These are phyloP conservation scores for Fusarium sp. DNA, from an alignment of 2,329 filamentous ascomycete species.

Conservation along the genomic window DNA sequence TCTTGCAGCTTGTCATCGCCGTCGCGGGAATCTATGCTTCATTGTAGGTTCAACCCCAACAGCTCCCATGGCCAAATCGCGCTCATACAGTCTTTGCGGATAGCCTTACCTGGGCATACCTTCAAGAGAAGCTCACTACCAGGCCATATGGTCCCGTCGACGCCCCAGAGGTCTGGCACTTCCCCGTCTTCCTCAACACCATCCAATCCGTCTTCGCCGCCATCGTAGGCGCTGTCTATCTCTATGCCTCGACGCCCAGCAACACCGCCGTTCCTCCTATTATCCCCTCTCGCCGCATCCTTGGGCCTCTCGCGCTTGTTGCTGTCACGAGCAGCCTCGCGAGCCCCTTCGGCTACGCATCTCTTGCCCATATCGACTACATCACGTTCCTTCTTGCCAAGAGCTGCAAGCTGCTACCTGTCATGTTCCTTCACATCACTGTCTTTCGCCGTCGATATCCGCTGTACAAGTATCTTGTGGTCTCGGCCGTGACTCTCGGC, in stretches of 20 bases:
- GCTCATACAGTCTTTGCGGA: background rate
- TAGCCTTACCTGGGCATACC: constrained; percentile 92
- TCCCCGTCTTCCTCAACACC: constrained; percentile 94
- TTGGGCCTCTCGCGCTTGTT: constrained; percentile 83
- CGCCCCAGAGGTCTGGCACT: constrained; percentile 83
- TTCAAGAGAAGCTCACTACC: constrained; percentile 97
- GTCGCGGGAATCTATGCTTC: constrained; percentile 97
- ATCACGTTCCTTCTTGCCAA: constrained; percentile 98
- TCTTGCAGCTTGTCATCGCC: constrained; percentile 82
- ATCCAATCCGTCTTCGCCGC: constrained; percentile 92
- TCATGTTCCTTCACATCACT: constrained; percentile 96
- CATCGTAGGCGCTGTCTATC: constrained; percentile 82
- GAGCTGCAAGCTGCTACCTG: constrained; percentile 97
- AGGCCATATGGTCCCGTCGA: constrained; percentile 77
- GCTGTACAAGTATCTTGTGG: constrained; percentile 95
- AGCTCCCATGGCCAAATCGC: background rate
- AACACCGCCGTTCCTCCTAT: constrained; percentile 64
- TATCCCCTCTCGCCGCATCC: constrained; percentile 79
- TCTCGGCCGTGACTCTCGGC: constrained; percentile 87
- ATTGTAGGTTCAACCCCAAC: constrained; percentile 70
- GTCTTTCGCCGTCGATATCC: constrained; percentile 90
- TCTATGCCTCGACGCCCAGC: constrained; percentile 68
- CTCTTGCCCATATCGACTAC: constrained; percentile 93
- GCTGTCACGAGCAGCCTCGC: constrained; percentile 88
- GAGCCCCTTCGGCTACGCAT: constrained; percentile 95